These are phyloP conservation scores for Blastobotrys arbuscula DNA, from an alignment of 1,139 yeast genomes.

Conservation along the genomic window DNA sequence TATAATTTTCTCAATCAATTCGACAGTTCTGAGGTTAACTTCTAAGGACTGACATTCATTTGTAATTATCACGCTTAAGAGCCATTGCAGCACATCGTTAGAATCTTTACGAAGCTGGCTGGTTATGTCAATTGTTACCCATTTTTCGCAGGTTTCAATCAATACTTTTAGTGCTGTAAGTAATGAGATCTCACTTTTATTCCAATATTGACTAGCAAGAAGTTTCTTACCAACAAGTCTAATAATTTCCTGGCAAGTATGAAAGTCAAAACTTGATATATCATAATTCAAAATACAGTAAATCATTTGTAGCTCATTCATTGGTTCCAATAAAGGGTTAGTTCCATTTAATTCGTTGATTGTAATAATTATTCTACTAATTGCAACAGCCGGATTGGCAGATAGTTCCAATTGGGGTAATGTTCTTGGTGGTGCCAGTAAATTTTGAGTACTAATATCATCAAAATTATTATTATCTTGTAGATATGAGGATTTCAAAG, in stretches of 20 bases:
- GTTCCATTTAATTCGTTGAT: not conserved
- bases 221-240: slow-evolving; percentile 12
- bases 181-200: slow-evolving; percentile 13
- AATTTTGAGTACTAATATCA: not conserved
- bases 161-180: slow-evolving; percentile 3
- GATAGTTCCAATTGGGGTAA: not conserved
- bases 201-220: slow-evolving; percentile 11
- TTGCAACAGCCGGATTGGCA: not conserved
- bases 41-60: slow-evolving; percentile 1
- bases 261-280: not conserved
- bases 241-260: not conserved
- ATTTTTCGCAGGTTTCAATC: not conserved
- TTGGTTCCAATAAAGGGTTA: not conserved
- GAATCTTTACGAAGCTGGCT: slow-evolving; percentile 3
- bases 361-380: not conserved
- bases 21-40: not conserved
- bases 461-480: not conserved
- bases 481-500: too few relatives aligned
- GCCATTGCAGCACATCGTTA: slow-evolving; percentile 10
- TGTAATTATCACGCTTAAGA: not conserved
- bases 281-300: not conserved
- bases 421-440: not conserved
- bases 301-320: not conserved
- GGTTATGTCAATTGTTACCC: slow-evolving; percentile 1
- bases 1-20: slow-evolving; percentile 3